Conservation (phyloP, 192 early-diverging fungal genomes). For the Mortierella hygrophila region DNA sequence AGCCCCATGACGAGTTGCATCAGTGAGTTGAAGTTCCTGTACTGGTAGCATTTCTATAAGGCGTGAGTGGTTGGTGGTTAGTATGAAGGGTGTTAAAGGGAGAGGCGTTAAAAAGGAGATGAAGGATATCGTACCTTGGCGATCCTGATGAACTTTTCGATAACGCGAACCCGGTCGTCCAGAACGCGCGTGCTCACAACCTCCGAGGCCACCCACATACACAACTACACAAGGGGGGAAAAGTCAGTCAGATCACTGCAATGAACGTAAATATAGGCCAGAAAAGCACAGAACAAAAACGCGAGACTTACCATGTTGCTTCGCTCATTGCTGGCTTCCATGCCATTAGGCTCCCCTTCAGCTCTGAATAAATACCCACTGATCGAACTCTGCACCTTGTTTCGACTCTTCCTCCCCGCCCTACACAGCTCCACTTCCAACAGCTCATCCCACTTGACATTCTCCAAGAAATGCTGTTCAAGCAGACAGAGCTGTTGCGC, state of each 20-base stretch:
- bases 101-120: neutral
- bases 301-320: conserved; percentile 36
- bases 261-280: neutral
- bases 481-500: conserved; percentile 68
- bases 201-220: conserved; percentile 72
- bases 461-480: conserved; percentile 62
- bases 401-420: conserved; percentile 21
- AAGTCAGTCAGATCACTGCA: neutral
- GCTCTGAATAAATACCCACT: conserved; percentile 37
- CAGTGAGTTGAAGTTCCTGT: conserved; percentile 69
- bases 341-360: conserved; percentile 20
- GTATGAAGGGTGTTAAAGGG: neutral
- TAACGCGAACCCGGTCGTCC: conserved; percentile 65
- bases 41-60: conserved; percentile 66
- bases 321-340: conserved; percentile 42
- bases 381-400: conserved; percentile 22
- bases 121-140: conserved; percentile 57
- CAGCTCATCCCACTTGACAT: conserved; percentile 68
- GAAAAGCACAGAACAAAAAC: neutral
- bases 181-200: conserved; percentile 58
- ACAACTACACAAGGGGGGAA: conserved; percentile 19
- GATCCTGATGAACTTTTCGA: conserved; percentile 74
- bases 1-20: conserved; percentile 70
- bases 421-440: conserved; percentile 62
- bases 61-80: neutral